Evolutionary conservation across 2,329 filamentous ascomycete species (phyloP).

Genomic region (Neofusicoccum umdonicola): DNA sequence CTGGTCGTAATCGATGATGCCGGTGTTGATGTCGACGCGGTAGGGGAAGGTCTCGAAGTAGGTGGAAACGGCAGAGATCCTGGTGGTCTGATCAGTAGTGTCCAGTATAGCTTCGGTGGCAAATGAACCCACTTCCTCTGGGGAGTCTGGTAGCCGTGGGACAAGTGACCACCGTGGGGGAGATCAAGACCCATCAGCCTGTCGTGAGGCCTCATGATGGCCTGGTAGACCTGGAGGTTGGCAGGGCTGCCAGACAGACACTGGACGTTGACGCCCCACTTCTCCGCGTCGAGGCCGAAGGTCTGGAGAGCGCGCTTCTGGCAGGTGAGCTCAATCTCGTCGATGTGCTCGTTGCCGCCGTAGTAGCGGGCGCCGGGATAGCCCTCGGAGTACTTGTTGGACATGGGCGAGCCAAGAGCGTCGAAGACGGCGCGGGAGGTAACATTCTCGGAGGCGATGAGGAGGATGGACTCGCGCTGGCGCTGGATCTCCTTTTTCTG

Average conservation of each 20-base stretch:
- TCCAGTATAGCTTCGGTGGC: neutral
- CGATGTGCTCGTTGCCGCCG: slow-evolving; percentile 94
- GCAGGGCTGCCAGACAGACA: slow-evolving; percentile 82
- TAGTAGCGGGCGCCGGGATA: slow-evolving; percentile 97
- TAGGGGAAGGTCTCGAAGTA: slow-evolving; percentile 99
- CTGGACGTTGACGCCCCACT: slow-evolving; percentile 98
- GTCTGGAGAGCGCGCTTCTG: slow-evolving; percentile 86
- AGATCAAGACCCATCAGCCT: slow-evolving; percentile 96
- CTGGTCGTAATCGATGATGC: slow-evolving; percentile 91
- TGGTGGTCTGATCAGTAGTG: slow-evolving; percentile 19
- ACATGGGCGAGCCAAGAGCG: slow-evolving; percentile 52
- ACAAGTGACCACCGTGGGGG: slow-evolving; percentile 90
- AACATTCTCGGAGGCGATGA: slow-evolving; percentile 41
- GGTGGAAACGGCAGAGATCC: slow-evolving; percentile 95
- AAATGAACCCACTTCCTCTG: slow-evolving; percentile 69
- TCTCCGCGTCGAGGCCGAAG: slow-evolving; percentile 76
- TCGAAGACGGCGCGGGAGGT: slow-evolving; percentile 39
- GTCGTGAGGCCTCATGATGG: slow-evolving; percentile 92
- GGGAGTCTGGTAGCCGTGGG: slow-evolving; percentile 96
- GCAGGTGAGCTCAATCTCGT: slow-evolving; percentile 83
- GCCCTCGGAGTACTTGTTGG: slow-evolving; percentile 98
- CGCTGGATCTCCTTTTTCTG: slow-evolving; percentile 92
- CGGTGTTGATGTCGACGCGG: slow-evolving; percentile 83
- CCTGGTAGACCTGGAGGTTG: slow-evolving; percentile 98
- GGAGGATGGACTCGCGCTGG: slow-evolving; percentile 94